These are phyloP conservation scores for Baudoinia panamericana DNA, from an alignment of 495 filamentous ascomycete species.

Conservation along the genomic window DNA sequence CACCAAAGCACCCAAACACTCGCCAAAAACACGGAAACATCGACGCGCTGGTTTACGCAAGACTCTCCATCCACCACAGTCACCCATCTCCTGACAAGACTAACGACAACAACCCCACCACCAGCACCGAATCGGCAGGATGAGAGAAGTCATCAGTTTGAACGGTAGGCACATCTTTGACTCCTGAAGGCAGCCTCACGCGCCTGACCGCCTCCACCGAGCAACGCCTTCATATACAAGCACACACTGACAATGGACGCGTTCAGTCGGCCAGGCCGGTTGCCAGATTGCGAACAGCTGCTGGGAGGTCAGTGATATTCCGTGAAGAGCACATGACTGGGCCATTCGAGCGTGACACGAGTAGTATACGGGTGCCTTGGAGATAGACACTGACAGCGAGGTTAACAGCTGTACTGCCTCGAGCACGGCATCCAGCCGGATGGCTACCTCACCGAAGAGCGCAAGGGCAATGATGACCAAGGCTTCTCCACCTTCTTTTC, in stretches of 20 bases:
- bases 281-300: slow-evolving; percentile 99
- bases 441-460: slow-evolving; percentile 96
- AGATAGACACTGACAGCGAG: slow-evolving; percentile 9
- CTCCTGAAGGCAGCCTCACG: slow-evolving; percentile 13
- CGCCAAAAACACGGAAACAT: too few relatives aligned
- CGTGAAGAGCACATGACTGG: background rate
- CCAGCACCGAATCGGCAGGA: slow-evolving; percentile 29
- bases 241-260: slow-evolving; percentile 27
- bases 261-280: slow-evolving; percentile 94
- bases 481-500: slow-evolving; percentile 99
- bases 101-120: slow-evolving; percentile 5
- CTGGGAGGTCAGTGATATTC: slow-evolving; percentile 76
- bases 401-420: slow-evolving; percentile 85
- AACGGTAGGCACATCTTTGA: slow-evolving; percentile 58
- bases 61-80: too few relatives aligned
- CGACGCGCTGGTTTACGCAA: too few relatives aligned
- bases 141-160: slow-evolving; percentile 99
- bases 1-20: too few relatives aligned
- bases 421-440: slow-evolving; percentile 99
- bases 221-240: background rate
- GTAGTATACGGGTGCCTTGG: slow-evolving; percentile 10
- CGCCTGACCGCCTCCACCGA: slow-evolving; percentile 26
- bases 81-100: slow-evolving; percentile 5
- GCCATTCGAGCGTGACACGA: background rate
- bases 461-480: slow-evolving; percentile 83